Percentiles rank a stretch among this genome's conserved stretches.
Evolutionary conservation across 2,329 filamentous ascomycete genomes (phyloP).

Genomic region (Xylariaceae sp.): DNA sequence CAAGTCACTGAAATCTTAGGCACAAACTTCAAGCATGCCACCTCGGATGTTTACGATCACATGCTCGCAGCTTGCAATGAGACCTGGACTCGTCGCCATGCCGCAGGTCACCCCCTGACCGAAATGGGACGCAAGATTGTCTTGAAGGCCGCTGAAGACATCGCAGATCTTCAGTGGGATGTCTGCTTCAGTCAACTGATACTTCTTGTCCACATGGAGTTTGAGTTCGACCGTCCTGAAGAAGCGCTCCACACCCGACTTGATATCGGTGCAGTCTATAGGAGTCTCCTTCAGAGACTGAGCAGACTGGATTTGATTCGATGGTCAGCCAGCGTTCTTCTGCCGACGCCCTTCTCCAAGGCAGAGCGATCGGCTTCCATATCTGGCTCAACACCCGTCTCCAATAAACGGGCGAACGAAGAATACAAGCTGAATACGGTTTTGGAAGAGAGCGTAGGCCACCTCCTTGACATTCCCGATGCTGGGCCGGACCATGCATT

Average conservation of each 20-base stretch:
- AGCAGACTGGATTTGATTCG: conserved; percentile 67
- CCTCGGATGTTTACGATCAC: conserved; percentile 48
- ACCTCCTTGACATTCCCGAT: conserved; percentile 58
- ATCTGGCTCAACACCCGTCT: conserved; percentile 28
- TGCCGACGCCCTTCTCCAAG: conserved; percentile 44
- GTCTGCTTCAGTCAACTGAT: conserved; percentile 78
- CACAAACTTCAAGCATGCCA: conserved; percentile 55
- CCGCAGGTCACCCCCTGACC: conserved; percentile 48
- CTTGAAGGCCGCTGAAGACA: conserved; percentile 74
- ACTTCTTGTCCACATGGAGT: conserved; percentile 80
- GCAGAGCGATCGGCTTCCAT: conserved; percentile 34
- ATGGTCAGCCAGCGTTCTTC: conserved; percentile 59
- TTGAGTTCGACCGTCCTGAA: conserved; percentile 69
- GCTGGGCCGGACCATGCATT: conserved; percentile 36
- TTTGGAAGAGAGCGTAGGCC: conserved; percentile 54
- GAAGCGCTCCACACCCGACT: conserved; percentile 56
- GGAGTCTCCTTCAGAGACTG: conserved; percentile 64
- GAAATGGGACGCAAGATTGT: conserved; percentile 71
- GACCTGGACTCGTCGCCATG: conserved; percentile 35
- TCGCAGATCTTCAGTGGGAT: conserved; percentile 64
- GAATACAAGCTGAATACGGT: conserved; percentile 49
- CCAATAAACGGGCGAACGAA: conserved; percentile 39
- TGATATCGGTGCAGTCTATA: conserved; percentile 64
- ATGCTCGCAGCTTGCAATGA: conserved; percentile 41
- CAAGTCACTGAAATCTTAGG: conserved; percentile 66